Evolutionary conservation across 768 basidiomycete genomes (phyloP), one percentile per base, ranked within the genome.

Genomic region (Termitomyces sp.): DNA sequence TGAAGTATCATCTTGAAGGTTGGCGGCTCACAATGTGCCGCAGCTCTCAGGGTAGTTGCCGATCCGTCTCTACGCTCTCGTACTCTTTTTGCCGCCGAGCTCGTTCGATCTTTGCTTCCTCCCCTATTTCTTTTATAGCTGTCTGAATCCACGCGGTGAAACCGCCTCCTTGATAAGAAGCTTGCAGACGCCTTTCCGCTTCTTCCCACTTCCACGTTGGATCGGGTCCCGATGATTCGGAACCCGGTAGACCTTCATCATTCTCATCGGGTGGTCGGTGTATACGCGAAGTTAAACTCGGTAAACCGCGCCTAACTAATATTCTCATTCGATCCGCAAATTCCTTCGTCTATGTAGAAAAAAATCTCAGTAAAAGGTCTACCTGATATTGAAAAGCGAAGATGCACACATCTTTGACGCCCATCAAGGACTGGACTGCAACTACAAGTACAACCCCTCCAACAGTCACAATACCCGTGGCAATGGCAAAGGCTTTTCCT

Each of bases 401-500:
- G 41, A 42, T 56, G 74, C 82, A 56, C 58, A 88, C 88, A 61
- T 83, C 73, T 61, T 76, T 65, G 1, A 87, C 80, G 32, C 80
- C 83, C 52, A 88, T 67, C 44, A 72, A 71, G 12, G 70, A 66
- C 67, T 83, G 79, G 28, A 88, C 74, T 1, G 78, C 77, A 62
- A 72, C 76, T 3, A 82, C 69, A 5, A 80, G 67, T 0, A 66
- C 70, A 5, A 73, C 66, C 0, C 79, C 85, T 25, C 79, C 73
- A 3, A 76, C 67, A 0, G 76, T 62, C 25, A 89, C 87, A 34
- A 86, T 63, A 10, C 78, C 63, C 0, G 88, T 89, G 4, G 88
- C 86, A 41, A 88, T 76, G 3, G 77, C 73, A 40, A 91, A 83
- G 0, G 88, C 88, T 61, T 86, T 86, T 5, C 79, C 71, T 1